phyloP scores from a whole-genome alignment of 1,284 basidiomycete genomes.

The Heterobasidion occidentale region DNA sequence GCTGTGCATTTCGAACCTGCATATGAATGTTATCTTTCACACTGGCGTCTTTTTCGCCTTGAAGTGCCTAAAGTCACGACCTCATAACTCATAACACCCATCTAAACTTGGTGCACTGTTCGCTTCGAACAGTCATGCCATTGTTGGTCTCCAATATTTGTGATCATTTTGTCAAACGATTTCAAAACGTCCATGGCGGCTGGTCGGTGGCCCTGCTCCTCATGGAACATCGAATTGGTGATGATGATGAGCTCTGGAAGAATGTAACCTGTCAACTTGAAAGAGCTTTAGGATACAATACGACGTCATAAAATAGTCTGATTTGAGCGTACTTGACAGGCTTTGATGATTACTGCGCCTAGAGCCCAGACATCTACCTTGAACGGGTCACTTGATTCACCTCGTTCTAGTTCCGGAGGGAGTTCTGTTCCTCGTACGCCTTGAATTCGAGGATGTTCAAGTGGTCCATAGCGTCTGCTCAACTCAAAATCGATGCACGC shows the following conservation, averaged over 20 bases:
- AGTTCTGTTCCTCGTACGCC: conserved; percentile 50
- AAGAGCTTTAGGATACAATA: no score
- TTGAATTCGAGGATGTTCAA: conserved; percentile 28
- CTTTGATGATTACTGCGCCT: conserved; percentile 51
- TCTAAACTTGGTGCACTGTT: not conserved
- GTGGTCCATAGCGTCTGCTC: conserved; percentile 42
- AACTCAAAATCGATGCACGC: conserved; percentile 69
- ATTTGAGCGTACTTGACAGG: conserved; percentile 44
- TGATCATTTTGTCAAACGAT: not conserved
- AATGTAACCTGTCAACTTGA: not conserved
- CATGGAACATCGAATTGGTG: not conserved
- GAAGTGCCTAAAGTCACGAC: no score
- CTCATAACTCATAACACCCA: no score
- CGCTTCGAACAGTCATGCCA: not conserved
- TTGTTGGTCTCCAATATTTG: not conserved
- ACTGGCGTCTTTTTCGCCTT: no score
- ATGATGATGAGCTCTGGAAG: not conserved
- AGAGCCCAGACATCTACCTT: conserved; percentile 69
- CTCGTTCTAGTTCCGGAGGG: conserved; percentile 59
- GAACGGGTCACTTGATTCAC: conserved; percentile 47
- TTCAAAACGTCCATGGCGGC: not conserved
- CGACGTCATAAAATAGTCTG: not conserved
- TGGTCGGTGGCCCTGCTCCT: not conserved
- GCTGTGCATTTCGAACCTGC: no score
- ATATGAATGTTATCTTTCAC: no score